Evolutionary conservation across 2,329 filamentous ascomycete species (phyloP), one percentile per base, ranked within the genome.

Genomic region (Sarocladium brachiariae): DNA sequence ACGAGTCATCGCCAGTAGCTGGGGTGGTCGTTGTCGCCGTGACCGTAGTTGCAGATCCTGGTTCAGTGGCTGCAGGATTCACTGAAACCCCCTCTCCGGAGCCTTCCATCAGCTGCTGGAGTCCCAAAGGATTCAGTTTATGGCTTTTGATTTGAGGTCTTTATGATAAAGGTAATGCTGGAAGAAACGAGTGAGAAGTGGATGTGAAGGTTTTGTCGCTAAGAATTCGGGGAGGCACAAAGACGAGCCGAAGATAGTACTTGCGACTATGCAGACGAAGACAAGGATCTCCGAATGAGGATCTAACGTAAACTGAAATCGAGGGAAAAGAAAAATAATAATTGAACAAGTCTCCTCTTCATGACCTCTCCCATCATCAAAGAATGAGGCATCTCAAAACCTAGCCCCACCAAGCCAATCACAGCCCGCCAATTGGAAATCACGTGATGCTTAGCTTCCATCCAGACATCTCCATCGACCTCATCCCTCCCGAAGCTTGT

Each of bases 371-470:
- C 19, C 14, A 21, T 19, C 19, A 24, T 5, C 25, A 14, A 18
- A 13, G 18, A n/a, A 23, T 30, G 39, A 45, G 23, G 39, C 39
- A 45, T 45, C 39, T 45, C 21, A 13, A 45, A 39, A 13, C 21
- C 21, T n/a, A 21, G 18, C 24, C 27, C 35, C 16, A 23, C 31
- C 21, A 18, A 43, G 16, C 66, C 66, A 69, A 69, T 69, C 51
- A 58, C 8, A 50, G 27, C 11, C 18, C 33, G 43, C 51, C 59
- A 68, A 68, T 69, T 69, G 65, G 57, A 59, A 43, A 52, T 67
- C 66, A 69, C 66, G 66, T 69, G 66, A 58, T 52, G 10, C 9
- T 16, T 16, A 41, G 39, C 39, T 33, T 19, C 46, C 49, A 51
- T 53, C 48, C 53, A 50, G 14, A 16, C 24, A 47, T 51, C 33